A percentile compares a stretch with the other conserved stretches of the same genome.
These are phyloP conservation scores for Aechmea fasciata DNA, from an alignment of 176 grass and related monocot species.

Conservation along the genomic window DNA sequence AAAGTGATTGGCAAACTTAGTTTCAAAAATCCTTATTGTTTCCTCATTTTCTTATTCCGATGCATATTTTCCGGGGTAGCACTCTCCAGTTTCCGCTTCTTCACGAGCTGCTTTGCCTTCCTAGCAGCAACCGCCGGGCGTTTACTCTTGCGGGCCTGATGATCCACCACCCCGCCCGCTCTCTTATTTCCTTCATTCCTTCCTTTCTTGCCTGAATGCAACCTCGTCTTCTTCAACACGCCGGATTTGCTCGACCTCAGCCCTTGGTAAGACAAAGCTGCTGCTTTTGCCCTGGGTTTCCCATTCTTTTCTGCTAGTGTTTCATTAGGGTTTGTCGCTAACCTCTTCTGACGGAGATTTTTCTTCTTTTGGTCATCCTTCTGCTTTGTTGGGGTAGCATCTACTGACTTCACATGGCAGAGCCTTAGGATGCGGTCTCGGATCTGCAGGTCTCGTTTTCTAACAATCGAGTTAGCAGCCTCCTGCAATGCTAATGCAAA, in stretches of 20 bases:
- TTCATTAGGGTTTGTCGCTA: slow-evolving; percentile 15
- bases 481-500: slow-evolving; percentile 27
- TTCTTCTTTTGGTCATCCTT: slow-evolving; percentile 17
- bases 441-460: slow-evolving; percentile 43
- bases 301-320: slow-evolving; percentile 21
- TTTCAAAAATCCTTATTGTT: slow-evolving; percentile 1
- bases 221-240: slow-evolving; percentile 44
- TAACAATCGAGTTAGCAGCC: slow-evolving; percentile 49
- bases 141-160: slow-evolving; percentile 29
- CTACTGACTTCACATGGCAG: slow-evolving; percentile 46
- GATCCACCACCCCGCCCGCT: slow-evolving; percentile 4
- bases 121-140: slow-evolving; percentile 72
- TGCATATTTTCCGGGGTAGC: slow-evolving; percentile 48
- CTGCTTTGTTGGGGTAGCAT: slow-evolving; percentile 11
- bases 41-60: slow-evolving; percentile 57
- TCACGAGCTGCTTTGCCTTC: slow-evolving; percentile 59
- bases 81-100: slow-evolving; percentile 57
- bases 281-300: slow-evolving; percentile 31
- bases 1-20: background rate
- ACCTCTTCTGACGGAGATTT: slow-evolving; percentile 16
- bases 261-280: slow-evolving; percentile 67
- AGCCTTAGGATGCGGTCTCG: slow-evolving; percentile 63
- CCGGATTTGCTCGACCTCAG: slow-evolving; percentile 61
- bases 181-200: slow-evolving; percentile 23
- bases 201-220: slow-evolving; percentile 23